Evolutionary conservation across 257 asterid species (phyloP), one percentile per base, ranked within the genome.

Genomic region (Solanum appendiculatum): DNA sequence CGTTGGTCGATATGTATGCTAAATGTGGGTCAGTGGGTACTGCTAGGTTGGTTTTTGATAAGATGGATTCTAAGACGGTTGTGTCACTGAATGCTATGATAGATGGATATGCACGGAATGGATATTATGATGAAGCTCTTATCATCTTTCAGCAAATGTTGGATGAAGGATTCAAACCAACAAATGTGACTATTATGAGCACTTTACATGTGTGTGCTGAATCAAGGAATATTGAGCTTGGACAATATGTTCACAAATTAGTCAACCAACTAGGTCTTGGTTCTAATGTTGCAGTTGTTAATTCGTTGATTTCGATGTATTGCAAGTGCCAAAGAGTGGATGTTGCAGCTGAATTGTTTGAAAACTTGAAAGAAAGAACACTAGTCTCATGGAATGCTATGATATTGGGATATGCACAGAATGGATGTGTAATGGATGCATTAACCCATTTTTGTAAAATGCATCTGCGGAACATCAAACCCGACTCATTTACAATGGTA

Each of bases 11-110:
- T 88, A 94, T 97, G 98, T 97, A 97, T 85, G 96, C 96, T 1
- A 97, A 97, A 89, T 95, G 99, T 88, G 98, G 97, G 82, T 82
- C 83, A 21, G 80, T 93, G 40, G 87, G 86, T 42, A 86, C 74
- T 66, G 95, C 96, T 7, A 87, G 95, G 8, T 54, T 70, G 89
- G 88, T 94, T 66, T 97, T 97, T 64, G 98, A 95, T 82, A 81
- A 87, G 74, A 97, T 97, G 95, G 88, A 86, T 82, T 86, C 87
- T 9, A 94, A 86, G 92, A 92, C 95, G 3, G 97, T 94, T 25
- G 98, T 97, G 29, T 95, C 98, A 3, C 92, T 98, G 98, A 97
- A 97, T 83, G 91, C 98, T 1, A 92, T 97, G 95, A 94, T 97
- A 37, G 98, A 95, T 88, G 99, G 98, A 31, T 93, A 93, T 90